Evolutionary conservation across 768 basidiomycete genomes (phyloP), one percentile per base, ranked within the genome.

Genomic region (Tulasnella sp.): DNA sequence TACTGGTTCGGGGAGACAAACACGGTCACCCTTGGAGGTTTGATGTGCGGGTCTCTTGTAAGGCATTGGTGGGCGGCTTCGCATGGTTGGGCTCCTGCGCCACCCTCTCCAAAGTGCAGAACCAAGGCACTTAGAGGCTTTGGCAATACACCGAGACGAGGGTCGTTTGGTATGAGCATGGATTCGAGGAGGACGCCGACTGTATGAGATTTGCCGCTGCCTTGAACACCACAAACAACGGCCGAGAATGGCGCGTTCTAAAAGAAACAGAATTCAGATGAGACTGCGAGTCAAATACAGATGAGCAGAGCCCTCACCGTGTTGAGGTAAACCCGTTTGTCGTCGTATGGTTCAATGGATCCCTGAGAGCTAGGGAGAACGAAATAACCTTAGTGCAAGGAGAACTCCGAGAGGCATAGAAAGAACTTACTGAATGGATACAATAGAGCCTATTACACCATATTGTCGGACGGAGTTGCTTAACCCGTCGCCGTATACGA

Each of bases 91-190:
- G 87, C 81, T 44, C 79, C 80, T 0, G 82, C 77, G 1, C 90
- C 90, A 7, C 88, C 88, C 77, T 89, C 88, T 0, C 90, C 88
- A 65, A 87, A 87, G 76, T 91, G 89, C 5, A 91, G 83, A 1
- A 0, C 87, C 75, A 91, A 89, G 0, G 90, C 90, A 90, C 72
- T 19, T 16, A 72, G 72, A 14, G 40, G 72, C 2, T 68, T 72
- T 32, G 37, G 36, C 11, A 72, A 32, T 1, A 47, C n/a, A 19
- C 72, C 72, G 22, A 73, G 67, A 11, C 64, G 64, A 14, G 42
- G 29, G 17, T 73, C 72, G 12, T 67, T 44, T 34, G 62, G 35
- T 32, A 73, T 68, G 34, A 73, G 39, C 65, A 68, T 68, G 0
- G 64, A 40, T 52, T 73, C 72, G 8, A 73, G 37, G 5, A 73